phyloP scores from a whole-genome alignment of 2,329 filamentous ascomycete genomes.

The Cladophialophora exuberans region DNA sequence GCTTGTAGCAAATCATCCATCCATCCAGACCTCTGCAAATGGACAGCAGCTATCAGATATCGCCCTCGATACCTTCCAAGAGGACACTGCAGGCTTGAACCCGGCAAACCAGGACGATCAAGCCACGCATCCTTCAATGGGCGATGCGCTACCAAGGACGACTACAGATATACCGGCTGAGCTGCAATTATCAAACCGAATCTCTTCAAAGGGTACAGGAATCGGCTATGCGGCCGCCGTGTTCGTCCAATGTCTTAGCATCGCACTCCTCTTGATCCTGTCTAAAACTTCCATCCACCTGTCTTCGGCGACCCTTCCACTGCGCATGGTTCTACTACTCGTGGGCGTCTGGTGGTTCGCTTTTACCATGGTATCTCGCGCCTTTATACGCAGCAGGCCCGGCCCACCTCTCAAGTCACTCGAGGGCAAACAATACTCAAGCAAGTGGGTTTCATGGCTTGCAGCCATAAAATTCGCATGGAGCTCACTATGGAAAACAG shows the following conservation, averaged over 20 bases:
- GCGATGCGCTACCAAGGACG: too few relatives aligned
- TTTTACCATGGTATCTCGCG: constrained; percentile 84
- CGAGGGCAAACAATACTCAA: constrained; percentile 37
- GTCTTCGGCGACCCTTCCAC: constrained; percentile 75
- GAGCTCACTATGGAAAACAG: constrained; percentile 80
- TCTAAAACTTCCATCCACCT: constrained; percentile 76
- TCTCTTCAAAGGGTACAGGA: constrained; percentile 89
- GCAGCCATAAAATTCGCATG: constrained; percentile 82
- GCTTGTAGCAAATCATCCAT: constrained; percentile 82
- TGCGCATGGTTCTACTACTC: constrained; percentile 82
- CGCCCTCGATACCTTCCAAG: constrained; percentile 13
- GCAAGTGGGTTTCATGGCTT: constrained; percentile 59
- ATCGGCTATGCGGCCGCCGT: constrained; percentile 90
- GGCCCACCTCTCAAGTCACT: constrained; percentile 76
- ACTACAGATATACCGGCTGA: constrained; percentile 60
- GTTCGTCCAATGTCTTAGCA: too few relatives aligned
- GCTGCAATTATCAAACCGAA: constrained; percentile 81
- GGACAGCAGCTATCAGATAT: constrained; percentile 4
- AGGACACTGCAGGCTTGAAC: constrained; percentile 31
- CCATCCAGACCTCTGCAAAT: constrained; percentile 37
- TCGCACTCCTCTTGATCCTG: too few relatives aligned
- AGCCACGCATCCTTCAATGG: constrained; percentile 17
- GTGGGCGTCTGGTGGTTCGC: constrained; percentile 91
- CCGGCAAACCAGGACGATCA: constrained; percentile 36
- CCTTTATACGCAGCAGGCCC: constrained; percentile 86